Conservation (phyloP, 2,329 filamentous ascomycete species). For the Lizonia empirigonia region DNA sequence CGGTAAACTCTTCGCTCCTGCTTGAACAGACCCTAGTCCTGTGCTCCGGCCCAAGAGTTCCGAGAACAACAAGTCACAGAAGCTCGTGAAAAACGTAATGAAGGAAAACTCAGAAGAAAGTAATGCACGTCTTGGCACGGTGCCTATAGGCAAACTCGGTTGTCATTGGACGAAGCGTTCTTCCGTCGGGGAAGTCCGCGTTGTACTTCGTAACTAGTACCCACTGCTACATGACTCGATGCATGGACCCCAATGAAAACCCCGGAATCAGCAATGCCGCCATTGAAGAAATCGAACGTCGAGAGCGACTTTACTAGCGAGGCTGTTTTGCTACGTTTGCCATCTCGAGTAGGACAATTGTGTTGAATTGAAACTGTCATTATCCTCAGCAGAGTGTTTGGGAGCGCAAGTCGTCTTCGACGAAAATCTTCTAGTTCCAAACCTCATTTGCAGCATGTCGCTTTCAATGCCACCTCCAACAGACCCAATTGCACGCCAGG, state of each 20-base stretch:
- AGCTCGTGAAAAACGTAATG: constrained; percentile 7
- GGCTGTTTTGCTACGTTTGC: background rate
- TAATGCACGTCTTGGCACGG: background rate
- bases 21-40: background rate
- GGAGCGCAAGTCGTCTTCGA: background rate
- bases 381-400: background rate
- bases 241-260: constrained; percentile 11
- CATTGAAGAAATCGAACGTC: constrained; percentile 6
- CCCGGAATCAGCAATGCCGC: constrained; percentile 6
- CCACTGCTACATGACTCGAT: constrained; percentile 11
- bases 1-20: background rate
- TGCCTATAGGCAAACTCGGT: constrained; percentile 5
- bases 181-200: constrained; percentile 18
- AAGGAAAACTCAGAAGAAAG: background rate
- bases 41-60: background rate
- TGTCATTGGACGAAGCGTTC: constrained; percentile 5
- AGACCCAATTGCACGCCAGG: background rate
- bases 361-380: background rate
- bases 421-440: no score
- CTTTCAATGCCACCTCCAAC: constrained; percentile 7
- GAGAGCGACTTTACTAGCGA: background rate
- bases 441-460: background rate
- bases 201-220: constrained; percentile 8
- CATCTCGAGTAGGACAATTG: background rate
- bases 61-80: background rate